Conservation (phyloP, 768 basidiomycete genomes). For the Leccinum rimulosum region DNA sequence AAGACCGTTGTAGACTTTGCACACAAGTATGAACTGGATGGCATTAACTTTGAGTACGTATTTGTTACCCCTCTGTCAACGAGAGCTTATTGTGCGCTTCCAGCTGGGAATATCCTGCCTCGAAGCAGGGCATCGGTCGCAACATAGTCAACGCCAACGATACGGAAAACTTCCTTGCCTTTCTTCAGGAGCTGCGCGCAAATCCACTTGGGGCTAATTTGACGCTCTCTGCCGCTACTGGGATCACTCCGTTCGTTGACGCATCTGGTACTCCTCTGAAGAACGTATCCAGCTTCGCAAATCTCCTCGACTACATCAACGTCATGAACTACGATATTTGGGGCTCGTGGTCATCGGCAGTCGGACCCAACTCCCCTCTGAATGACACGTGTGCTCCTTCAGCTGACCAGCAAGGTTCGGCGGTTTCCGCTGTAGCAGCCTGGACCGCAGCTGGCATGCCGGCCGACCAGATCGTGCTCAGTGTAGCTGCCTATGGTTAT, state of each 20-base stretch:
- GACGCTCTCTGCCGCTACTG: slow-evolving; percentile 68
- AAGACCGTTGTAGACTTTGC: slow-evolving; percentile 50
- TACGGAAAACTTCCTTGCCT: slow-evolving; percentile 71
- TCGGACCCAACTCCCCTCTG: slow-evolving; percentile 82
- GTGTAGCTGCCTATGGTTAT: slow-evolving; percentile 81
- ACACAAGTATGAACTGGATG: slow-evolving; percentile 50
- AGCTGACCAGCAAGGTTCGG: slow-evolving; percentile 66
- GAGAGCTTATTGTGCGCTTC: slow-evolving; percentile 12
- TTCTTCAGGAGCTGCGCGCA: slow-evolving; percentile 66
- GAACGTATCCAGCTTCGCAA: slow-evolving; percentile 71
- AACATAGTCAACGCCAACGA: slow-evolving; percentile 61
- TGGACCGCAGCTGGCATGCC: slow-evolving; percentile 84
- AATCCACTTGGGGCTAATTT: slow-evolving; percentile 50
- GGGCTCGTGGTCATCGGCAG: slow-evolving; percentile 48
- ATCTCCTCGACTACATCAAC: slow-evolving; percentile 62
- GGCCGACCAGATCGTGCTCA: slow-evolving; percentile 64
- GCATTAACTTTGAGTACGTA: slow-evolving; percentile 41
- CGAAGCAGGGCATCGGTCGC: slow-evolving; percentile 60
- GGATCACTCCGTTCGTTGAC: slow-evolving; percentile 63
- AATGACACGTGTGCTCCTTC: slow-evolving; percentile 68
- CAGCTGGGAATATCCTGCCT: slow-evolving; percentile 85
- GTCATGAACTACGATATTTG: slow-evolving; percentile 69
- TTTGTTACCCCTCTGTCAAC: neutral
- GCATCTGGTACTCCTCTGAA: slow-evolving; percentile 55
- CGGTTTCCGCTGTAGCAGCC: slow-evolving; percentile 60